Evolutionary conservation across 1,284 basidiomycete species (phyloP), one percentile per base, ranked within the genome.

Genomic region (Coniophora puteana): DNA sequence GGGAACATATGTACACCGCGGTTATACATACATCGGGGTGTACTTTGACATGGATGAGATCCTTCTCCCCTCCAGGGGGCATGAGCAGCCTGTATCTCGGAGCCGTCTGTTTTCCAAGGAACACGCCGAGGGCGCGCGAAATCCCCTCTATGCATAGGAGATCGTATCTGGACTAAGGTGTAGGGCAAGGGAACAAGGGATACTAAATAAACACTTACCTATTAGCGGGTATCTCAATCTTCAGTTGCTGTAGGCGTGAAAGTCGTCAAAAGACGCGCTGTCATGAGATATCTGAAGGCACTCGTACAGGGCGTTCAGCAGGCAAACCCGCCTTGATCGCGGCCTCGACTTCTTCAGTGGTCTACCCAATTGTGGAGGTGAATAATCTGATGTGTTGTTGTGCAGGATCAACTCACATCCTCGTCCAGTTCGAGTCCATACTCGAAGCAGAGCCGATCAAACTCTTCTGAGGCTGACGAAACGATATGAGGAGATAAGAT

Each of bases 171-270:
- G 33, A 32, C 8, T 17, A 41, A 38, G 47, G 40, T 23, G 34
- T 7, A 29, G 14, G 48, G 8, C 41, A 50, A 25, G 12, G 21
- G n/a, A 40, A 45, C 43, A 35, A 31, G 27, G 27, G n/a, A n/a
- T n/a, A n/a, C n/a, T n/a, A n/a, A n/a, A n/a, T n/a, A n/a, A n/a
- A n/a, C 25, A 49, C 61, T 39, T 45, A 80, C 89, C 91, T 82
- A 64, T 97, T 99, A 20, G 96, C 96, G 23, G 96, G 95, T 40
- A 97, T 81, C 66, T 99, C 95, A 56, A 99, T 97, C 79, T 99
- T 99, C 53, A 99, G 73, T 87, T 95, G 88, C 82, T 94, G 41
- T 24, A 48, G n/a, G 21, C 10, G 34, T 30, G 13, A 3, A 6
- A 21, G n/a, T 51, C 31, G 54, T 43, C 13, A 33, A 18, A 17